These are phyloP conservation scores for Spirogloea muscicola DNA, from an alignment of 139 green algal genomes.

Conservation along the genomic window DNA sequence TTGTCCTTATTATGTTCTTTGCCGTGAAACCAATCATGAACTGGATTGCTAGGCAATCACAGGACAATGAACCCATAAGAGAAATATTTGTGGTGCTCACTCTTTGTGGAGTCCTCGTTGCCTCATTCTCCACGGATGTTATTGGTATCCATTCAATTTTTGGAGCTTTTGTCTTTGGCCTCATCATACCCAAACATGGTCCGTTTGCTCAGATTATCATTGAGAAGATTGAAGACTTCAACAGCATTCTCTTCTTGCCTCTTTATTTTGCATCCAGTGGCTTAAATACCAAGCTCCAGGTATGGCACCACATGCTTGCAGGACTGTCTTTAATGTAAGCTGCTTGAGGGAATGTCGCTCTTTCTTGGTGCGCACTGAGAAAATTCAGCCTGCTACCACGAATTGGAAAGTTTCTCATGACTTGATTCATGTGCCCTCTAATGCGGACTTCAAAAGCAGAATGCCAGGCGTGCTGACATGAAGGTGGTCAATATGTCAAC, in stretches of 20 bases:
- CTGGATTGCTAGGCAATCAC: constrained; percentile 3
- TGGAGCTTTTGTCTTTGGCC: constrained; percentile 54
- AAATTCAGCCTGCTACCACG: too few relatives aligned
- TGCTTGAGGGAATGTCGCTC: too few relatives aligned
- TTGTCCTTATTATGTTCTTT: constrained; percentile 51
- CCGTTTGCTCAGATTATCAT: constrained; percentile 41
- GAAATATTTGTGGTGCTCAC: constrained; percentile 24
- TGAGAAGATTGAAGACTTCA: constrained; percentile 51
- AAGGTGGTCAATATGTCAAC: too few relatives aligned
- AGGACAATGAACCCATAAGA: constrained; percentile 21
- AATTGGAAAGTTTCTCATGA: too few relatives aligned
- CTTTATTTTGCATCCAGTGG: constrained; percentile 42
- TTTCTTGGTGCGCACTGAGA: too few relatives aligned
- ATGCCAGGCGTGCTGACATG: too few relatives aligned
- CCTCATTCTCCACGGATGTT: constrained; percentile 41
- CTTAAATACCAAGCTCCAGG: constrained; percentile 13
- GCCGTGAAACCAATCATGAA: constrained; percentile 31
- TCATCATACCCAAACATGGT: constrained; percentile 48
- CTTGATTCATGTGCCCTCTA: too few relatives aligned
- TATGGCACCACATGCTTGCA: too few relatives aligned
- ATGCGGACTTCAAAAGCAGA: too few relatives aligned
- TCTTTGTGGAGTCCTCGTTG: constrained; percentile 37
- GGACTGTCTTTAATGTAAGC: too few relatives aligned
- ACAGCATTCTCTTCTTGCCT: constrained; percentile 32
- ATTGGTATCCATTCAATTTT: constrained; percentile 59